These are phyloP conservation scores for Prunus mira DNA, from an alignment of 306 rosid genomes.

Conservation along the genomic window DNA sequence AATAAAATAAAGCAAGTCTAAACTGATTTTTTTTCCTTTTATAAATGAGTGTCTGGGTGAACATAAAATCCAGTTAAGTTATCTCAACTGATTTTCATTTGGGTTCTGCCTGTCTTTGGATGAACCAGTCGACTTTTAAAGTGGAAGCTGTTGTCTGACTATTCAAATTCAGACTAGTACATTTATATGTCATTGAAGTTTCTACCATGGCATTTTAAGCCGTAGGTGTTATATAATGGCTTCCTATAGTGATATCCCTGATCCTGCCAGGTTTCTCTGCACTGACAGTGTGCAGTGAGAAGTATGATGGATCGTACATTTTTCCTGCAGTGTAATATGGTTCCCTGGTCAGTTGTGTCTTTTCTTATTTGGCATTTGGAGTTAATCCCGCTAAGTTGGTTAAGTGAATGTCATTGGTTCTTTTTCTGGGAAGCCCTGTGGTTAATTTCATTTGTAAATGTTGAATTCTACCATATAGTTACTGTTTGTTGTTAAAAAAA, in stretches of 20 bases:
- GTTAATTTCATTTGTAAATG: neutral
- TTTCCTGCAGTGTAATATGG: constrained; percentile 8
- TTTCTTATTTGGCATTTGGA: neutral
- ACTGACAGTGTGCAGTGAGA: constrained; percentile 99
- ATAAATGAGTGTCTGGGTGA: neutral
- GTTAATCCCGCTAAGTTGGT: neutral
- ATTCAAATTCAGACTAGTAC: constrained; percentile 9
- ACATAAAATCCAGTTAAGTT: too few species aligned
- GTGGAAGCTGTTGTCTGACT: constrained; percentile 55
- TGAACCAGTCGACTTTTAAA: neutral
- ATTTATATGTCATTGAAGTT: constrained; percentile 28
- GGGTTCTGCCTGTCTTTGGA: neutral
- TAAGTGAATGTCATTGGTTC: neutral
- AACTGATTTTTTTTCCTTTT: neutral
- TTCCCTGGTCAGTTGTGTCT: neutral
- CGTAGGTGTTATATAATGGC: constrained; percentile 55
- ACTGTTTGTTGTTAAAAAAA: neutral
- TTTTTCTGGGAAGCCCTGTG: constrained; percentile 2
- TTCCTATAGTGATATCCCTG: constrained; percentile 67
- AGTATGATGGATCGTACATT: constrained; percentile 95
- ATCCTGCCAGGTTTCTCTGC: constrained; percentile 99
- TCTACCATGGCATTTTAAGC: constrained; percentile 73
- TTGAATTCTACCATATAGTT: neutral
- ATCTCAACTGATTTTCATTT: neutral
- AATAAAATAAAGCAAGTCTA: neutral